Base-by-base conservation (phyloP, 2,329 filamentous ascomycete genomes). In the Byssoonygena ceratinophila region DNA sequence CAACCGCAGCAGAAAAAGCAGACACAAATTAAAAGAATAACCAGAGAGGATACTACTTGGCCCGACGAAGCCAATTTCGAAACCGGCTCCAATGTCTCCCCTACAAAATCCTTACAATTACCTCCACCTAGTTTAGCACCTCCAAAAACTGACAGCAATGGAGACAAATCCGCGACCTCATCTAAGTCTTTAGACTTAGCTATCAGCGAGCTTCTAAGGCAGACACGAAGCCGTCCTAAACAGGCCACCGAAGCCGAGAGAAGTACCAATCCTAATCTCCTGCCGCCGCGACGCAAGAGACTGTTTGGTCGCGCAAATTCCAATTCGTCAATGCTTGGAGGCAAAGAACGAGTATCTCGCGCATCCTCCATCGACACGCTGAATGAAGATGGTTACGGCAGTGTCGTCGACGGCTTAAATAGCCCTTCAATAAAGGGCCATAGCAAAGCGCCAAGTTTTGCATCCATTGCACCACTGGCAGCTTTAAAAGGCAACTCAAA, bases 311-410 rank as follows among this genome's bases (percentile, higher is more conserved):
- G 71, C 47, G 71, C 70, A 11, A 61, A 67, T 40, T 73, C 71
- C 5, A 65, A 68, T 46, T 60, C 66, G 16, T 72, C 70, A 34
- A 49, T 56, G 11, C 60, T 61, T 22, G 59, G 61, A 8, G 51
- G 55, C 6, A 61, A 46, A n/a, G 40, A 43, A 9, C 41, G 45
- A 16, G 59, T 64, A 39, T 74, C 72, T 3, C 70, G 73, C 32
- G 73, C 73, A 25, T 74, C 71, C 60, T 75, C 72, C n/a, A 68
- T 75, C 52, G 73, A 75, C 54, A 74, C 72, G 22, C 62, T 75
- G 8, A 74, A 75, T 55, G 66, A 71, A 54, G 68, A 71, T 45
- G 68, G 69, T 8, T 66, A 66, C 34, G 66, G 68, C 32, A 68
- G 64, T 34, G 62, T 62, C 23, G 55, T 68, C 18, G 68, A 70